phyloP scores from a whole-genome alignment of 345 rosid genomes.

The Arabis alpina region DNA sequence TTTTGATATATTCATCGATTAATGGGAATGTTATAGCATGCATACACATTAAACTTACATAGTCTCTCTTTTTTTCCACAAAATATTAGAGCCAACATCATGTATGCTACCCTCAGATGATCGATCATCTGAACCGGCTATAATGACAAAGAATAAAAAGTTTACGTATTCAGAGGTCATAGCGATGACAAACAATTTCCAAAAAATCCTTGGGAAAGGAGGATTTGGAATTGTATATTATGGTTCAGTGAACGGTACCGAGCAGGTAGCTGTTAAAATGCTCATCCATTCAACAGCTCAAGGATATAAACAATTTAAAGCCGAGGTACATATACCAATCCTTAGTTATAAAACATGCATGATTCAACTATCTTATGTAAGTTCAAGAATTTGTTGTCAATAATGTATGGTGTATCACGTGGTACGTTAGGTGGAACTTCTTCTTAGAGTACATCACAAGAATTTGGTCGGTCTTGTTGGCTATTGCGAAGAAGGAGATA shows the following conservation, averaged over 20 bases:
- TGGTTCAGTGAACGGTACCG: slow-evolving; percentile 39
- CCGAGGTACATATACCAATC: slow-evolving; percentile 33
- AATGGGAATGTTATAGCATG: background rate
- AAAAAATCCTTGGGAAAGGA: slow-evolving; percentile 52
- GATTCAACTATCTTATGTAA: background rate
- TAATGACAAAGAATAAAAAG: slow-evolving; percentile 22
- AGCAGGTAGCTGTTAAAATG: slow-evolving; percentile 44
- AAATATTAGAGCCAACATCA: slow-evolving; percentile 23
- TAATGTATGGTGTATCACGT: background rate
- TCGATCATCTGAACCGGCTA: slow-evolving; percentile 1
- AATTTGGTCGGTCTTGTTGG: slow-evolving; percentile 51
- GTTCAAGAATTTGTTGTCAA: background rate
- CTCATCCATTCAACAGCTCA: slow-evolving; percentile 38
- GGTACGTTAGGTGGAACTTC: slow-evolving; percentile 45
- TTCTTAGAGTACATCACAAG: slow-evolving; percentile 57
- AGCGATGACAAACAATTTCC: slow-evolving; percentile 51
- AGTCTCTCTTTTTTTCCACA: background rate
- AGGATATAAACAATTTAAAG: slow-evolving; percentile 44
- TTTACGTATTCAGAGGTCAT: slow-evolving; percentile 42
- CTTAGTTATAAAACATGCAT: background rate
- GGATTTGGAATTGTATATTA: slow-evolving; percentile 62
- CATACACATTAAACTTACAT: background rate
- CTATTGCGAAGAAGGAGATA: slow-evolving; percentile 45
- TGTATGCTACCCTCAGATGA: slow-evolving; percentile 19
- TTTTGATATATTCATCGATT: background rate